These are phyloP conservation scores for Colletotrichum sp. DNA, from an alignment of 2,329 filamentous ascomycete species.

Conservation along the genomic window DNA sequence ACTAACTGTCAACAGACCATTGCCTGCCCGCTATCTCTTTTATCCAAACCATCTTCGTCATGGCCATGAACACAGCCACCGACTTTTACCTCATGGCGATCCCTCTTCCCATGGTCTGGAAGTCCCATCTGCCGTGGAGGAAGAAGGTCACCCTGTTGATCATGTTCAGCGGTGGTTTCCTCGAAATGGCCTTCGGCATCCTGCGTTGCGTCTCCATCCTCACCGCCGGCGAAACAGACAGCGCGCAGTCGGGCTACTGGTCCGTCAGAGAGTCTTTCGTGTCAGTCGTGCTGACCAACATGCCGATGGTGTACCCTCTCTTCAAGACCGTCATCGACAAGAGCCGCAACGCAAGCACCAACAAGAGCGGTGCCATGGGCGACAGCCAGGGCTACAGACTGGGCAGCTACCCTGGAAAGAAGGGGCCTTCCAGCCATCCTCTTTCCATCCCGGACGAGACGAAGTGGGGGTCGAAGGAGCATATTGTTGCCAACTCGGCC, in stretches of 20 bases:
- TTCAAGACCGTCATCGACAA: slow-evolving; percentile 28
- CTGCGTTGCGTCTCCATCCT: slow-evolving; percentile 13
- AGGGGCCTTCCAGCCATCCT: not conserved
- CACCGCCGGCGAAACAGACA: slow-evolving; percentile 29
- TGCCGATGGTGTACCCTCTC: slow-evolving; percentile 43
- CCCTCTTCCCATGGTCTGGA: slow-evolving; percentile 9
- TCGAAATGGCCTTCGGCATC: slow-evolving; percentile 14
- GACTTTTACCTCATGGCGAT: slow-evolving; percentile 16
- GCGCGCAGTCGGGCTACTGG: slow-evolving; percentile 39
- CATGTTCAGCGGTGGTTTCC: slow-evolving; percentile 18
- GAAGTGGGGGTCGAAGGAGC: not conserved
- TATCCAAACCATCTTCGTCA: slow-evolving; percentile 9
- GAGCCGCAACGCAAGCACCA: slow-evolving; percentile 11
- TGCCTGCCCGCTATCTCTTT: slow-evolving; percentile 1
- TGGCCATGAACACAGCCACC: slow-evolving; percentile 10
- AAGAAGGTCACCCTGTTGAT: slow-evolving; percentile 8
- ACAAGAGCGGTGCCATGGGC: not conserved
- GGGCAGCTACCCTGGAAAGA: slow-evolving; percentile 1
- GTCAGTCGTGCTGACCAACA: slow-evolving; percentile 41
- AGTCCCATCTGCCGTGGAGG: slow-evolving; percentile 1
- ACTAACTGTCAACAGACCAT: not conserved
- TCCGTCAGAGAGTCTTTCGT: slow-evolving; percentile 45
- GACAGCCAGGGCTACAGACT: slow-evolving; percentile 5
- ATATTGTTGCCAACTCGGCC: not conserved
- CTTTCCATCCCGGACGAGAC: not conserved